Base-by-base conservation (phyloP, 2,329 filamentous ascomycete species). In the Calonectria multiphialidica region DNA sequence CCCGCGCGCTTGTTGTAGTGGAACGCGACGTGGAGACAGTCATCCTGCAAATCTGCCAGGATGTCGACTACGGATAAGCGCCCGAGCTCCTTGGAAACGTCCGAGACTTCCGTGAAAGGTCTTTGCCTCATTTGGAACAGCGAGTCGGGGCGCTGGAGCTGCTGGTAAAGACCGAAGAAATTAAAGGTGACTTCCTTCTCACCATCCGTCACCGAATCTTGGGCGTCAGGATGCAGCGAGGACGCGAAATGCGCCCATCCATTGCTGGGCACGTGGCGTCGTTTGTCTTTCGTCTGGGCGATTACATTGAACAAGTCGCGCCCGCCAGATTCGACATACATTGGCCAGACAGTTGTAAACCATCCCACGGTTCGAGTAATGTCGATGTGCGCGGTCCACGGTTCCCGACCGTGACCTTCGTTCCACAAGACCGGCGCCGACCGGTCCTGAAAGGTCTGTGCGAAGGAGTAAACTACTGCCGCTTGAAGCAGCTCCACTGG, bases 401-500 rank as follows among this genome's bases (percentile, higher is more conserved):
- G 68, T 30, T 86, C 84, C 15, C 86, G 80, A 6, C 85, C 85
- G 50, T 87, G 84, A 1, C 83, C 81, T 69, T 87, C 85, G 40
- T 76, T 81, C 71, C 83, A 86, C 3, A 87, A 76, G 3, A 78
- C 70, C 0, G 84, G 84, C 0, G 76, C 28, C 0, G 73, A 8
- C 1, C 83, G 80, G 64, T 85, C 81, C 0, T 71, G 45, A 61
- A 87, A 87, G 2, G 73, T 75, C 1, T 59, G 47, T 9, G 65
- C 45, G 33, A 74, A 74, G 2, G 72, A 70, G 18, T 69, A 69
- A 1, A 74, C 18, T 2, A 66, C 16, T 13, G 55, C 72, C 33
- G 69, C 62, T 6, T 72, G 50, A 62, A 72, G 69, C 47, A 74
- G 25, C 8, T 72, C 69, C 13, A 74, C 61, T 7, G 72, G 72